Base-by-base conservation (phyloP, 768 basidiomycete species). In the Podaxis sp. region DNA sequence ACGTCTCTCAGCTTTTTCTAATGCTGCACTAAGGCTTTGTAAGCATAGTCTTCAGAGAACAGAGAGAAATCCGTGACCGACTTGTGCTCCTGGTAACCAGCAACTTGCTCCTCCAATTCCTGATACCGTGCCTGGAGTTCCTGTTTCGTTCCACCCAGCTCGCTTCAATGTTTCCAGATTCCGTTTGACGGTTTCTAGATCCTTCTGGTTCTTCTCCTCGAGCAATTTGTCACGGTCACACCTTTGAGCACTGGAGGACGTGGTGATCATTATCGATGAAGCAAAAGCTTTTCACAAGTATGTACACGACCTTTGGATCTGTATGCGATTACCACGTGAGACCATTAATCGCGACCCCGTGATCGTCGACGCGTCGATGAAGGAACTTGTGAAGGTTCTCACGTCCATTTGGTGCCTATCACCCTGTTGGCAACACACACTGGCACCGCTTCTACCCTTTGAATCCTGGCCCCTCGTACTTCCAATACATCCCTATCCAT, bases 191-290 rank as follows among this genome's bases (percentile, higher is more conserved):
- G 63, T 63, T 0, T 56, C 64, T 8, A 74, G 50, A 41, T 78
- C 71, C 46, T 72, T 71, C 36, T 69, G 65, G 50, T 78, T 72
- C 36, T 70, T 72, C 26, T 72, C 70, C 28, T 71, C 67, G n/a
- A 76, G 60, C 17, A 70, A 65, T 55, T 75, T 75, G 59, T 78
- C 78, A 46, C 76, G 73, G 36, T 70, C 66, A 26, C 70, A 66
- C 22, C 75, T 66, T 17, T 70, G 63, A 51, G 65, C 71, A 57
- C 76, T 75, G 24, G 72, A 71, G 60, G 70, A 76, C 1, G 71
- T 66, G 4, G 58, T 44, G 51, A 52, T 46, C 60, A 61, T 61
- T 30, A 26, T 46, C 26, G 28, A 28, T 8, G 24, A 38, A 40
- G 20, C 22, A 8, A 10, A 37, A 5, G 20, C 26, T 6, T 53